Base-by-base conservation (phyloP, 2,329 filamentous ascomycete species). In the Aspergillus sp. region DNA sequence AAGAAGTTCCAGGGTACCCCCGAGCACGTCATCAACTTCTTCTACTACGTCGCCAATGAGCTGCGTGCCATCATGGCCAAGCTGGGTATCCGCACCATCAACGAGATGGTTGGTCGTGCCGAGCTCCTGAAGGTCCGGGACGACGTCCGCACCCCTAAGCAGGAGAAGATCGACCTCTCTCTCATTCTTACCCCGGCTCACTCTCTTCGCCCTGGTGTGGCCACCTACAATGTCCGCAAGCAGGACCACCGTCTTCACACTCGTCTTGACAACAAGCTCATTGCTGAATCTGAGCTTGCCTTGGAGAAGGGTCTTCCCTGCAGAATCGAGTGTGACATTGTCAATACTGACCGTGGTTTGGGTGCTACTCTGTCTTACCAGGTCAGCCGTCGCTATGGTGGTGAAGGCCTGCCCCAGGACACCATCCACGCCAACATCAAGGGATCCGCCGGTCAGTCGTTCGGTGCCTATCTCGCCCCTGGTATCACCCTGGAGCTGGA, bases 21-120 rank as follows among this genome's bases (percentile, higher is more conserved):
- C 10, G 93, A 97, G 76, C 90, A 96, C 64, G 92, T 96, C 52
- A 96, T 97, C 74, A 97, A 96, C 81, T 96, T 96, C 80, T 96
- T 96, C 78, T 97, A 96, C 78, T 97, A 96, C 67, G 82, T 97
- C 48, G 89, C 93, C 62, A 97, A 97, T 68, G 93, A 97, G 77
- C 84, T 97, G 53, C 87, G 93, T 68, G 90, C 92, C 33, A 95
- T 97, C 74, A 96, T 97, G 93, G 92, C 93, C 47, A 90, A 89
- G 75, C 85, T 96, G 64, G 93, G 93, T 61, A 90, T 95, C 83
- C 87, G 93, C 60, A 95, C 89, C 55, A 88, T 97, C 70, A 97
- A 96, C 69, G 93, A 97, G 73, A 96, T 96, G 93, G 90, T 97
- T 65, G 93, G 93, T 17, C 90, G 88, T 60, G 93, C 90, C 20